Evolutionary conservation across 352 stramenopile genomes (phyloP).

Genomic region (Thraustochytrium striatum): DNA sequence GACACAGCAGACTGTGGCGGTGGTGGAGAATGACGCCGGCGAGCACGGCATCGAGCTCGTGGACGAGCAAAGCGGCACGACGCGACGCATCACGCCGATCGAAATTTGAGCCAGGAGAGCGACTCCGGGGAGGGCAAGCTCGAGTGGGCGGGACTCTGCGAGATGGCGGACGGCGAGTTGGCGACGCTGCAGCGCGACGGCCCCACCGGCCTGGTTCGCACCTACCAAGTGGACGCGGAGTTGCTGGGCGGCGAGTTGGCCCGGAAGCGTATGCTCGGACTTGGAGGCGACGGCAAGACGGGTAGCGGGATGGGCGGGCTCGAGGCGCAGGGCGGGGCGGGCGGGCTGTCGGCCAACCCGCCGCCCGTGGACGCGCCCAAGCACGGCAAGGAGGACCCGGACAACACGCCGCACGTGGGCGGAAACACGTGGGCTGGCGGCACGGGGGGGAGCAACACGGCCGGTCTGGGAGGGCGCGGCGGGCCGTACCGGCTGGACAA

Average conservation of each 20-base stretch:
- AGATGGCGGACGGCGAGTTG: constrained; percentile 20
- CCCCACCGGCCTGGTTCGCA: background rate
- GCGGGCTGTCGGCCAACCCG: constrained; percentile 31
- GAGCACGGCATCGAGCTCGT: background rate
- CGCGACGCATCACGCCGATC: background rate
- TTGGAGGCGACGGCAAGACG: background rate
- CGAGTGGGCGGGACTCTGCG: background rate
- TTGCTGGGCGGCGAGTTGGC: background rate
- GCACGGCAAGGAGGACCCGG: constrained; percentile 84
- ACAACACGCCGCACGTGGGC: constrained; percentile 86
- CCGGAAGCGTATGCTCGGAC: constrained; percentile 32
- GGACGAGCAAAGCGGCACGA: background rate
- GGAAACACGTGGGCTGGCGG: constrained; percentile 89
- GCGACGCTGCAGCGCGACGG: constrained; percentile 31
- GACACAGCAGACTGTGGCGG: background rate
- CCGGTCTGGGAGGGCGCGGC: constrained; percentile 81
- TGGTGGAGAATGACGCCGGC: background rate
- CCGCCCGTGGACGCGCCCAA: constrained; percentile 69
- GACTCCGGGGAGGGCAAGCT: background rate
- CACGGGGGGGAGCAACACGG: constrained; percentile 84
- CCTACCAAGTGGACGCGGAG: constrained; percentile 23
- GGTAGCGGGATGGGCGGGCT: background rate
- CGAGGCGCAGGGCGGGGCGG: constrained; percentile 11
- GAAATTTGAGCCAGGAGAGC: background rate
- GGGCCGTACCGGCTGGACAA: constrained; percentile 90